A percentile compares a stretch with the other conserved stretches of the same genome.
These are phyloP conservation scores for Fonsecaea pugnacius DNA, from an alignment of 2,329 filamentous ascomycete genomes.

Conservation along the genomic window DNA sequence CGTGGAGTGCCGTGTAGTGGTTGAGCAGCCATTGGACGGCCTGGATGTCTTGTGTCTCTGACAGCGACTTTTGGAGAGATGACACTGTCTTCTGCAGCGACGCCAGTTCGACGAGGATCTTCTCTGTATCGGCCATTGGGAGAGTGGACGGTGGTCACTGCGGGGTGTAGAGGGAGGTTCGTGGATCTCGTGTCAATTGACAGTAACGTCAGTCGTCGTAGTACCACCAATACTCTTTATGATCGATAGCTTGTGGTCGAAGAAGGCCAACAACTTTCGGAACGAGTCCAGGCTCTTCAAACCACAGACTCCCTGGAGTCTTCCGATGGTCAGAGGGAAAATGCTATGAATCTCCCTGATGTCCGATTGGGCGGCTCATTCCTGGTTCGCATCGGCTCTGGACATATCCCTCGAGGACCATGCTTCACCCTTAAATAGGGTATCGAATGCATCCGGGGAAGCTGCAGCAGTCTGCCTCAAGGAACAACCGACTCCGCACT, in stretches of 20 bases:
- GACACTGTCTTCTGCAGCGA: conserved; percentile 12
- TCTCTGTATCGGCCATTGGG: conserved; percentile 4
- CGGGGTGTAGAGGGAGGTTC: neutral
- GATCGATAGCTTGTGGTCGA: neutral
- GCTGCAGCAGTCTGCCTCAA: neutral
- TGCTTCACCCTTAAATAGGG: neutral
- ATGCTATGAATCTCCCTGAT: neutral
- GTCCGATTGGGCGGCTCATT: neutral
- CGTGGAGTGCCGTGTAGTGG: conserved; percentile 27
- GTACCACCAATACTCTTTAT: neutral
- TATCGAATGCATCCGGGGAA: conserved; percentile 8
- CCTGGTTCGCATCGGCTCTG: neutral
- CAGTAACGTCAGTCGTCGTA: neutral
- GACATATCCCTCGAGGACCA: neutral
- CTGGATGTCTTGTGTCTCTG: conserved; percentile 22
- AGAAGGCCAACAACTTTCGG: neutral
- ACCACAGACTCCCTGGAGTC: neutral
- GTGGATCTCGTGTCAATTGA: neutral
- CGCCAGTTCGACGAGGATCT: conserved; percentile 10
- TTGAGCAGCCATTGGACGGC: conserved; percentile 25
- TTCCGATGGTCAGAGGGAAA: neutral
- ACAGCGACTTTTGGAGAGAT: conserved; percentile 17
- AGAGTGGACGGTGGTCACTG: neutral
- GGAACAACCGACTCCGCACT: neutral
- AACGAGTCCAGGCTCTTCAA: neutral